Conservation (phyloP, 495 filamentous ascomycete genomes). For the Sabuloglossum arenarium region DNA sequence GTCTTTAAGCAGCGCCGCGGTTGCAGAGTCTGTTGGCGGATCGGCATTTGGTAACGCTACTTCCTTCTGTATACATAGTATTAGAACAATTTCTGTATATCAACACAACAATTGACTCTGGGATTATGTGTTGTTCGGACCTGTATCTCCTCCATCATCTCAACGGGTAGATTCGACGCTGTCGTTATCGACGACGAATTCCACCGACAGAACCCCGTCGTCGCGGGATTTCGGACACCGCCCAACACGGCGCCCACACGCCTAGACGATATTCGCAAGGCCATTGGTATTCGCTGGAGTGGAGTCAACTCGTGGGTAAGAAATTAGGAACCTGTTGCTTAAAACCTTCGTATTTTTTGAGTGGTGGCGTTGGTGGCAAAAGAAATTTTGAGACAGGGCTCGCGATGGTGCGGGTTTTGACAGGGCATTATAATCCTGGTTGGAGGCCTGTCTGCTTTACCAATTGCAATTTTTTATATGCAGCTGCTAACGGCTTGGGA, state of each 20-base stretch:
- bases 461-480: too few species aligned
- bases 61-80: conserved; percentile 34
- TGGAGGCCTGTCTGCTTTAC: too few species aligned
- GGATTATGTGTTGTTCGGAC: too few species aligned
- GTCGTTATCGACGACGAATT: neutral
- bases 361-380: neutral
- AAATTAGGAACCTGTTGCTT: neutral
- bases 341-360: neutral
- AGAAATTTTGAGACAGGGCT: neutral
- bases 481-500: too few species aligned
- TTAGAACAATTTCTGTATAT: too few species aligned
- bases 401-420: too few species aligned
- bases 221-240: neutral
- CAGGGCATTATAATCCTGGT: too few species aligned
- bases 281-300: neutral
- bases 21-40: conserved; percentile 54
- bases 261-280: conserved; percentile 1
- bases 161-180: conserved; percentile 1
- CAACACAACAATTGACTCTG: too few species aligned
- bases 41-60: conserved; percentile 51
- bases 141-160: conserved; percentile 4
- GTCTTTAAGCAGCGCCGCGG: conserved; percentile 47
- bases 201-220: neutral
- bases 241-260: neutral
- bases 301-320: neutral